These are phyloP conservation scores for Blumeriella jaapii DNA, from an alignment of 2,329 filamentous ascomycete species.

Conservation along the genomic window DNA sequence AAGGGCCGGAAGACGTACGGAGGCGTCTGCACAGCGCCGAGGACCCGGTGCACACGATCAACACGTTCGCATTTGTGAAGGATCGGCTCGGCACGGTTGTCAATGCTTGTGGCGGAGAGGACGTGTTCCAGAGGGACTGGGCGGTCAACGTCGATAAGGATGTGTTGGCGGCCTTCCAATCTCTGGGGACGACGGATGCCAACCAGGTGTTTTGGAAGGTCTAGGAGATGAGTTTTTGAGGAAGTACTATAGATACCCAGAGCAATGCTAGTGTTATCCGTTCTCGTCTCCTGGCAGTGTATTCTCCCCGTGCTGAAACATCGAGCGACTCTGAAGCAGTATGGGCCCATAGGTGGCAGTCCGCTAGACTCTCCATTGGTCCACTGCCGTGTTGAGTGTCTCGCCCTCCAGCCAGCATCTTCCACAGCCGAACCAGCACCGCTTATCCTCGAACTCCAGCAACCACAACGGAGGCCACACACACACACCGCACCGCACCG, in stretches of 20 bases:
- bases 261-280: no score
- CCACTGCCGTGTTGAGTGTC: no score
- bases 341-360: no score
- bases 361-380: no score
- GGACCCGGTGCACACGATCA: constrained; percentile 58
- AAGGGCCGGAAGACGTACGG: constrained; percentile 43
- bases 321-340: no score
- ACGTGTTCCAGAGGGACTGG: constrained; percentile 56
- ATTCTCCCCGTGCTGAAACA: no score
- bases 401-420: no score
- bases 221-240: background rate
- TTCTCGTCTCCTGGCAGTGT: no score
- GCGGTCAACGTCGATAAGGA: constrained; percentile 64
- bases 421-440: no score
- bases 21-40: constrained; percentile 41
- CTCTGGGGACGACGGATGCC: constrained; percentile 22
- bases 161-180: constrained; percentile 52
- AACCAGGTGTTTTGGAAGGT: constrained; percentile 4
- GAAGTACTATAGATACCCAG: background rate
- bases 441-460: no score
- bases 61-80: constrained; percentile 52
- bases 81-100: constrained; percentile 49
- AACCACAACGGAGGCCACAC: no score
- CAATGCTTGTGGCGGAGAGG: constrained; percentile 48
- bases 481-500: no score